A percentile compares a stretch with the other conserved stretches of the same genome.
phyloP scores from a whole-genome alignment of 495 filamentous ascomycete genomes.

The Annulohypoxylon nitens region DNA sequence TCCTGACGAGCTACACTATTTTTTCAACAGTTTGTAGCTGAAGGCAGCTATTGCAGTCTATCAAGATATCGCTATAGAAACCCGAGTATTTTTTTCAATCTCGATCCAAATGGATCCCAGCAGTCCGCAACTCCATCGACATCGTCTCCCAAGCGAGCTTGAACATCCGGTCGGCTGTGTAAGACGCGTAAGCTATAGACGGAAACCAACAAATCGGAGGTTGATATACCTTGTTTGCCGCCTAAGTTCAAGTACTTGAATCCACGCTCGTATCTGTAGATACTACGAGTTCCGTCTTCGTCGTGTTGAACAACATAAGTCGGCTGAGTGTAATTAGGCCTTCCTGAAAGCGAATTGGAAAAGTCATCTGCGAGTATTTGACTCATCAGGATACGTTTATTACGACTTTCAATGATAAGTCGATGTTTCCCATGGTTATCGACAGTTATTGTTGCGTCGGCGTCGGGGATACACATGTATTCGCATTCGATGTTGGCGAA shows the following conservation, averaged over 20 bases:
- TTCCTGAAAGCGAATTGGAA: slow-evolving; percentile 1
- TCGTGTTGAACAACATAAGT: slow-evolving; percentile 15
- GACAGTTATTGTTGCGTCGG: slow-evolving; percentile 2
- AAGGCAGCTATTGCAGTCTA: neutral
- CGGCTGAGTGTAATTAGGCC: neutral
- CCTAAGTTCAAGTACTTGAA: slow-evolving; percentile 2
- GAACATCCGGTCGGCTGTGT: slow-evolving; percentile 1
- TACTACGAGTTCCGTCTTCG: slow-evolving; percentile 5
- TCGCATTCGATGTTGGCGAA: slow-evolving; percentile 2
- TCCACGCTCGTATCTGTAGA: slow-evolving; percentile 19
- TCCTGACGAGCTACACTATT: neutral
- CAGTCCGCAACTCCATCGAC: slow-evolving; percentile 7
- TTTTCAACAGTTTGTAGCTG: no score
- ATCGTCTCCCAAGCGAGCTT: slow-evolving; percentile 5
- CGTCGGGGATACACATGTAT: slow-evolving; percentile 2
- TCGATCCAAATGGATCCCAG: neutral
- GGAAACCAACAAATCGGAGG: neutral
- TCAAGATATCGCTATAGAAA: neutral
- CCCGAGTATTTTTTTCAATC: neutral
- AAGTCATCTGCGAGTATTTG: slow-evolving; percentile 11
- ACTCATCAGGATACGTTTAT: slow-evolving; percentile 7
- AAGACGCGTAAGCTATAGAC: neutral
- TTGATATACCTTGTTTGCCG: slow-evolving; percentile 3
- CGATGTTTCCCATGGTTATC: neutral
- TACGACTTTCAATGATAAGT: slow-evolving; percentile 18